Evolutionary conservation across 306 rosid genomes (phyloP), one percentile per base, ranked within the genome.

Genomic region (Malus sieversii): DNA sequence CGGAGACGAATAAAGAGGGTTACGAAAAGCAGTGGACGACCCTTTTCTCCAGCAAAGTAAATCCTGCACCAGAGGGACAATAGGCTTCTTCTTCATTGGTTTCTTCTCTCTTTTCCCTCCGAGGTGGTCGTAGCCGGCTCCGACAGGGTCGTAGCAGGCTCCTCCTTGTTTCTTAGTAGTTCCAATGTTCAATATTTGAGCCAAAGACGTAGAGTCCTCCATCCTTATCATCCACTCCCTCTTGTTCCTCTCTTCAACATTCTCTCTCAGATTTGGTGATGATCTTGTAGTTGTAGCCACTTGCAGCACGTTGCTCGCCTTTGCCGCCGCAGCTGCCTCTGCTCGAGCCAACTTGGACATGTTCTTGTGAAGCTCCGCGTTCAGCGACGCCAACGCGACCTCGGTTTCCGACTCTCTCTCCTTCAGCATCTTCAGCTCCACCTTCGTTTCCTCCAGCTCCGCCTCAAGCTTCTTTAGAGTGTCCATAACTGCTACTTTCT

Each of bases 341-440:
- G 96, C 96, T 76, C 66, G 83, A 1, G 90, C 97, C 78, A 85
- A 42, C 84, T 85, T 91, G 1, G 97, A 91, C 93, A 87, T 87
- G 87, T 86, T 94, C 78, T 87, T 88, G 86, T 91, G 97, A 62
- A 94, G 93, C 96, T 94, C 89, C 0, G 94, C 96, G 16, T 90
- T 94, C 59, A 94, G 81, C 0, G 91, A 86, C 2, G 97, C 97
- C 89, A 91, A 60, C 0, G 92, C 94, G 59, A 88, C 96, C 85
- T 91, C 89, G 0, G 93, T 91, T 63, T 94, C 97, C 2, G 76
- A 84, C 69, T 88, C 98, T 80, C 90, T 90, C 69, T 86, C 97
- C 86, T 85, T 92, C 58, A 94, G 60, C 82, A 81, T 16, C 87
- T 88, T 88, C 86, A 94, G 58, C 84, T 94, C 97, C 74, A 20